phyloP scores from a whole-genome alignment of 164 flowering plant genomes.

The Cinnamomum micranthum region DNA sequence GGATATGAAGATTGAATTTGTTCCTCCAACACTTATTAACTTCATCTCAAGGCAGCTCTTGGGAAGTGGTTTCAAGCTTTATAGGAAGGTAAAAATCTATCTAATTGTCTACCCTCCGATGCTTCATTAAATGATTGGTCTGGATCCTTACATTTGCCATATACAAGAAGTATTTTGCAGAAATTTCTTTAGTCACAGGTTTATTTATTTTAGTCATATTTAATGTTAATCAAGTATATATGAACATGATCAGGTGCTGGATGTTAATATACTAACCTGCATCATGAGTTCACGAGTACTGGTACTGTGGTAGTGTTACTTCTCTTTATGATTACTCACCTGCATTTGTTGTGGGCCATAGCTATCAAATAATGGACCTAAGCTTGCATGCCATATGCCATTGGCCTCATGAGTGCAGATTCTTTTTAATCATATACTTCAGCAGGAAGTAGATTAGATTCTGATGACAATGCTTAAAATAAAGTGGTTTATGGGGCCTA shows the following conservation, averaged over 20 bases:
- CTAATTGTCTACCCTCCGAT: neutral
- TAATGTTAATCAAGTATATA: neutral
- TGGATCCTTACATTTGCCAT: neutral
- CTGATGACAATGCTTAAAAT: neutral
- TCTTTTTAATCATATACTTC: too few relatives aligned
- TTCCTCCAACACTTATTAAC: slow-evolving; percentile 85
- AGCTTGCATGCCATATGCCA: neutral
- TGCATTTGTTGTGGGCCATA: neutral
- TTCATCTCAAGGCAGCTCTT: slow-evolving; percentile 85
- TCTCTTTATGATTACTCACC: neutral
- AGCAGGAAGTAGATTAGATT: too few relatives aligned
- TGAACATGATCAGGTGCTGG: neutral
- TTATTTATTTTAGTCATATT: neutral
- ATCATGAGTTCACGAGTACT: neutral
- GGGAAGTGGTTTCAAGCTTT: slow-evolving; percentile 85
- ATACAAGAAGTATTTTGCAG: neutral
- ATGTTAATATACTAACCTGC: neutral
- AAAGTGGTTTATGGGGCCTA: neutral
- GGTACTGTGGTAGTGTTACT: too few relatives aligned
- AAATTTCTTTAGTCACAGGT: neutral
- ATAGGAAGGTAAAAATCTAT: slow-evolving; percentile 53
- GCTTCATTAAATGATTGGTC: neutral
- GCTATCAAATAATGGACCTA: neutral
- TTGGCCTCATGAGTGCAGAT: too few relatives aligned
- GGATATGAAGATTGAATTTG: slow-evolving; percentile 83